Evolutionary conservation across 2,329 filamentous ascomycete genomes (phyloP).

Genomic region (Ciborinia camelliae): DNA sequence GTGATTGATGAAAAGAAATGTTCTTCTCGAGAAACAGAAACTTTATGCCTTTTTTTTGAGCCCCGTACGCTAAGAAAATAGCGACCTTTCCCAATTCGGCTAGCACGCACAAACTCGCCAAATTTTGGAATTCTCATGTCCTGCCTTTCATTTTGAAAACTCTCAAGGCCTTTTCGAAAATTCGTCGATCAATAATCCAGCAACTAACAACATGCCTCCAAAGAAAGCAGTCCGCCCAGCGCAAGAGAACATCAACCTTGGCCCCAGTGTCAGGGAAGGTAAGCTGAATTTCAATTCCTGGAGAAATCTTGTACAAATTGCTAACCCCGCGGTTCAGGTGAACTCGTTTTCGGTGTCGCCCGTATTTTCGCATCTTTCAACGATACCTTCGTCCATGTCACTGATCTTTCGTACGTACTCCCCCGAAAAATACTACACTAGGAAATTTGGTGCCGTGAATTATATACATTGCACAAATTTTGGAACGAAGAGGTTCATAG

Average conservation of each 20-base stretch:
- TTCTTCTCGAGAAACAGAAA: slow-evolving; percentile 8
- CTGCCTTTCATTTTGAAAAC: slow-evolving; percentile 14
- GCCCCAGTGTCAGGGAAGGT: slow-evolving; percentile 96
- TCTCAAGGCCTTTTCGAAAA: slow-evolving; percentile 12
- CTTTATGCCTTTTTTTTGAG: slow-evolving; percentile 16
- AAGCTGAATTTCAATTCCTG: slow-evolving; percentile 37
- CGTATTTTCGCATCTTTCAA: slow-evolving; percentile 76
- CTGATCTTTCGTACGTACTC: slow-evolving; percentile 82
- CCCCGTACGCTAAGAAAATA: slow-evolving; percentile 16
- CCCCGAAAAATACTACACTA: slow-evolving; percentile 23
- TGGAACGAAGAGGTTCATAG: slow-evolving; percentile 42
- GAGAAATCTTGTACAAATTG: not conserved
- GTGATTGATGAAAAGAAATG: slow-evolving; percentile 13
- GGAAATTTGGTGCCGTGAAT: slow-evolving; percentile 23
- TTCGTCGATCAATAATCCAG: slow-evolving; percentile 35
- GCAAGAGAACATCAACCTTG: slow-evolving; percentile 98
- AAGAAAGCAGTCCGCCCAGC: slow-evolving; percentile 82
- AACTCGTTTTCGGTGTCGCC: slow-evolving; percentile 76
- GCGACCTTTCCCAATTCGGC: slow-evolving; percentile 33
- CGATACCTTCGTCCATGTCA: slow-evolving; percentile 86
- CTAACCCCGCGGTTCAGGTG: slow-evolving; percentile 46
- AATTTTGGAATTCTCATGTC: slow-evolving; percentile 15
- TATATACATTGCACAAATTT: slow-evolving; percentile 13
- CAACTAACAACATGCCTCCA: slow-evolving; percentile 84
- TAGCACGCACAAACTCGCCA: slow-evolving; percentile 22